Evolutionary conservation across 192 early-diverging fungal genomes (phyloP).

Genomic region (Ambispora gerdemannii): DNA sequence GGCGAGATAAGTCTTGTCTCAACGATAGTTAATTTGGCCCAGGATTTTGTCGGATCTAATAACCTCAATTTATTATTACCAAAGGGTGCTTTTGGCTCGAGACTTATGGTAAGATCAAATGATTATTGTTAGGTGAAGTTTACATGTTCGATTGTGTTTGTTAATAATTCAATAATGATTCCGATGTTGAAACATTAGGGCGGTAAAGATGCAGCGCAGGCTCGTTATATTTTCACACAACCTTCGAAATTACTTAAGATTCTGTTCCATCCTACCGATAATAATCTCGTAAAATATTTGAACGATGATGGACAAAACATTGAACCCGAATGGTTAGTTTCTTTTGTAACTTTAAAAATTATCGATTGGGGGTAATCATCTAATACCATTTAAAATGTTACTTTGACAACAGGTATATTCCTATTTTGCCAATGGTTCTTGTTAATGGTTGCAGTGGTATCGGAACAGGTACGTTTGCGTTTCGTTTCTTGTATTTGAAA

Average conservation of each 20-base stretch:
- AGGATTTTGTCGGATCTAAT: slow-evolving; percentile 94
- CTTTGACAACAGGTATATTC: slow-evolving; percentile 59
- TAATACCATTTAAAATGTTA: too few relatives aligned
- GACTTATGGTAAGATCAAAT: slow-evolving; percentile 67
- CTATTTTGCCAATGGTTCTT: slow-evolving; percentile 90
- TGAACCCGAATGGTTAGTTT: slow-evolving; percentile 82
- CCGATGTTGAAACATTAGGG: slow-evolving; percentile 45
- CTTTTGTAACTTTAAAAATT: neutral
- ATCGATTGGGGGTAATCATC: neutral
- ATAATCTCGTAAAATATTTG: slow-evolving; percentile 75
- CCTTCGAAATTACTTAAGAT: slow-evolving; percentile 68
- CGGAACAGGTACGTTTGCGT: slow-evolving; percentile 68
- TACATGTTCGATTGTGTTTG: neutral
- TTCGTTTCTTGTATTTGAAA: too few relatives aligned
- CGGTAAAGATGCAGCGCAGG: slow-evolving; percentile 91
- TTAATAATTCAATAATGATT: neutral
- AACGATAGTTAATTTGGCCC: slow-evolving; percentile 91
- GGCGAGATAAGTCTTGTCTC: slow-evolving; percentile 80
- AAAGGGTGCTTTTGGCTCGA: slow-evolving; percentile 88
- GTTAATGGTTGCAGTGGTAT: slow-evolving; percentile 95
- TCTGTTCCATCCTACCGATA: slow-evolving; percentile 79
- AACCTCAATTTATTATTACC: slow-evolving; percentile 86
- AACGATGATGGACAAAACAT: slow-evolving; percentile 87
- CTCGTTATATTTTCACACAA: slow-evolving; percentile 94
- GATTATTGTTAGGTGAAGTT: too few relatives aligned